Evolutionary conservation across 2,329 filamentous ascomycete genomes (phyloP).

Genomic region (Scedosporium boydii): DNA sequence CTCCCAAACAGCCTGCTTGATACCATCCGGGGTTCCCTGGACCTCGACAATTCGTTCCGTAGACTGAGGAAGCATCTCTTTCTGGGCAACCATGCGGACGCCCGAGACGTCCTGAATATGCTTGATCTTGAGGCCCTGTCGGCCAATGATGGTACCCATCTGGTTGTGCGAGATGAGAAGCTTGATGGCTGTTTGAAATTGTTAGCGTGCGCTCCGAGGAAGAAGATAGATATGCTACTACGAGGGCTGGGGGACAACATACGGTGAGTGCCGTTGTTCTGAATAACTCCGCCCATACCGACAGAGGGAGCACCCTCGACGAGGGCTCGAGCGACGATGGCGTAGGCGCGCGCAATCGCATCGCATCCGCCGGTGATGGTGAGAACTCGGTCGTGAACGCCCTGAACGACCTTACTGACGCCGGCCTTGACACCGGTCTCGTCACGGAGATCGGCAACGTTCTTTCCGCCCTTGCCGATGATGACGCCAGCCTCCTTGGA

Average conservation of each 20-base stretch:
- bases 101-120: slow-evolving; percentile 95
- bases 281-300: slow-evolving; percentile 88
- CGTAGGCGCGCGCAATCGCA: slow-evolving; percentile 83
- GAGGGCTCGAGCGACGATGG: slow-evolving; percentile 82
- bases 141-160: slow-evolving; percentile 98
- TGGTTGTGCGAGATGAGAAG: slow-evolving; percentile 98
- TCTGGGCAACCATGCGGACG: slow-evolving; percentile 98
- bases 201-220: not conserved
- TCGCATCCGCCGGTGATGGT: slow-evolving; percentile 89
- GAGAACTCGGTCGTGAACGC: slow-evolving; percentile 92
- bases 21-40: slow-evolving; percentile 87
- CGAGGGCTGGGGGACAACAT: slow-evolving; percentile 32
- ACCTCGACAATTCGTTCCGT: slow-evolving; percentile 97
- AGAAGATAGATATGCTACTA: not conserved
- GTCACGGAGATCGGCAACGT: slow-evolving; percentile 91
- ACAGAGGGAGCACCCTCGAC: slow-evolving; percentile 89
- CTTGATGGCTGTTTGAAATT: slow-evolving; percentile 65
- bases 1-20: slow-evolving; percentile 95
- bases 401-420: slow-evolving; percentile 96
- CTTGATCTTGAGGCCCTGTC: slow-evolving; percentile 97
- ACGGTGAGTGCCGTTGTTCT: slow-evolving; percentile 91
- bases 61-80: slow-evolving; percentile 98
- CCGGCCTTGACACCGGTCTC: slow-evolving; percentile 97
- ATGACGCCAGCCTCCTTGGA: slow-evolving; percentile 99
- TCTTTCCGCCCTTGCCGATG: slow-evolving; percentile 97